Evolutionary conservation across 176 grass and related monocot species (phyloP).

Genomic region (Oryza meridionalis): DNA sequence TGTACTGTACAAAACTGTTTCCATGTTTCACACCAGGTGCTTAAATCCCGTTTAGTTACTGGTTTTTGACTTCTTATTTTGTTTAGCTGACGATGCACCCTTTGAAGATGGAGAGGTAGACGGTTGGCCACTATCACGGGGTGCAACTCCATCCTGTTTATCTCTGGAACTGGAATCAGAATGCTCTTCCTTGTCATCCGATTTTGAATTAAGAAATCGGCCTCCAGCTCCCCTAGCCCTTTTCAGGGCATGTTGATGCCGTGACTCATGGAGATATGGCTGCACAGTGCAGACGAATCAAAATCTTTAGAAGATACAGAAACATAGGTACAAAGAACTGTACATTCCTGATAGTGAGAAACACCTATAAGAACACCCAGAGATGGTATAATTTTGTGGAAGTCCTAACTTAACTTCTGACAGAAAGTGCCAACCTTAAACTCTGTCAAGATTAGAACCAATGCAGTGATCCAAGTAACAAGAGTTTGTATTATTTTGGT

Average conservation of each 20-base stretch:
- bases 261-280: conserved; percentile 71
- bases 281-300: conserved; percentile 20
- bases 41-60: not conserved
- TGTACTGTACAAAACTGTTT: conserved; percentile 51
- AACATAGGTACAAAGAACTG: not conserved
- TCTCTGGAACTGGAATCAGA: conserved; percentile 53
- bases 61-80: conserved; percentile 37
- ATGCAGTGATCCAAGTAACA: not conserved
- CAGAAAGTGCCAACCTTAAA: not conserved
- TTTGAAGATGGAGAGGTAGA: conserved; percentile 30
- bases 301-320: conserved; percentile 3
- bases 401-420: not conserved
- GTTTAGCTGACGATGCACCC: conserved; percentile 34
- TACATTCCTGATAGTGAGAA: conserved; percentile 11
- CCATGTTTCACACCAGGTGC: conserved; percentile 2
- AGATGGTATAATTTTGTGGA: not conserved
- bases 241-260: conserved; percentile 70
- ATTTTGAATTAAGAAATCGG: conserved; percentile 64
- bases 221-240: conserved; percentile 74
- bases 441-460: not conserved
- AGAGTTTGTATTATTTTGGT: not conserved
- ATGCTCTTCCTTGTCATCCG: conserved; percentile 54
- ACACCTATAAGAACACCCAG: not conserved
- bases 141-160: conserved; percentile 31
- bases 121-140: conserved; percentile 17